Base-by-base conservation (phyloP, 768 basidiomycete species). In the Botryobasidium botryosum region DNA sequence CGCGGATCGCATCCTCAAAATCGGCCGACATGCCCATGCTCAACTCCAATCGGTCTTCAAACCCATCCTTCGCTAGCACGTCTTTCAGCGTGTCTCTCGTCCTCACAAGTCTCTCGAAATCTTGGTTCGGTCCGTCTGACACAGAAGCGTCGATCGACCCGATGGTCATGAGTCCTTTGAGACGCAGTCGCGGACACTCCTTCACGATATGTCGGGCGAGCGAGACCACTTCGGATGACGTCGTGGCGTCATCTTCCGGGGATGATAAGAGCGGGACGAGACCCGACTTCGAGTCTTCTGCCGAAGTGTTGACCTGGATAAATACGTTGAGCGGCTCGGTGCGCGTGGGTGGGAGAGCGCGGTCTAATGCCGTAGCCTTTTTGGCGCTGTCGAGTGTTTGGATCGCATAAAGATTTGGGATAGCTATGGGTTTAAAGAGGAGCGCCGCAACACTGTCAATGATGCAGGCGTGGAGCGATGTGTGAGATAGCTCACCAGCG, bases 11-110 rank as follows among this genome's bases (percentile, higher is more conserved):
- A 24, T 77, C 73, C 57, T 80, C 84, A 55, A 88, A 97, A 55
- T 97, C 92, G 50, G 77, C 79, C 41, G 87, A 91, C 92, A 96
- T 96, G 5, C 92, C 92, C 90, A 94, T 96, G 47, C 84, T 87
- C 58, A 87, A 55, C 53, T 78, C 23, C 43, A 87, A 57, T 48
- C 57, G 59, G 21, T 67, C 60, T 10, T 77, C 79, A 71, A 73
- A 73, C 38, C 53, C 59, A 26, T 29, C 49, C 42, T 54, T 54
- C 37, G 33, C 40, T 45, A 86, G 61, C 27, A 64, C 61, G 1
- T 51, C 59, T 45, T 73, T 62, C 44, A 94, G 60, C 10, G 66
- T 49, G 50, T 75, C 73, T 42, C 80, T 64, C 12, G 83, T 82
- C 52, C 63, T 63, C 49, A 69, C 75, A 45, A 94, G 66, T 18